Base-by-base conservation (phyloP, 345 rosid species). In the Cochlearia excelsa region DNA sequence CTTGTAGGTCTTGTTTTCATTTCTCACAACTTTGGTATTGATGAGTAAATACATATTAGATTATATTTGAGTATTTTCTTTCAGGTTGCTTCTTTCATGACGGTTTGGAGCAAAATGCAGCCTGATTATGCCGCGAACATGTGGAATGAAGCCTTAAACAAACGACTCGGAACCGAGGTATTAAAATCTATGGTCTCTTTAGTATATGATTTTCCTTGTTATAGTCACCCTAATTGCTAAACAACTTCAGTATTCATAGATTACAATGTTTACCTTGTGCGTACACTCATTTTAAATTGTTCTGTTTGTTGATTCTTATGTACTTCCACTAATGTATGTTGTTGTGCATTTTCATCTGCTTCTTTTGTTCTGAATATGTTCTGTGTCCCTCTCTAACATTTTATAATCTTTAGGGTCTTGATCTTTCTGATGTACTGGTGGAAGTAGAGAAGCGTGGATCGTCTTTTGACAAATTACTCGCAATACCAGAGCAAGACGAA, bases 121-220 rank as follows among this genome's bases (percentile, higher is more conserved):
- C 99, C 99, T 64, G 84, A 73, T 23, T 89, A 86, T 81, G 95
- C 99, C 53, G 91, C 94, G 37, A 89, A 89, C 65, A 70, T 89
- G 80, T 87, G 95, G 99, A 89, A 85, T 63, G 99, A 93, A 78
- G 99, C 95, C 55, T 65, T 89, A 75, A 93, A 93, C 81, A 87
- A 78, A 74, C 78, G 97, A 62, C 89, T 93, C 30, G 99, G 97
- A 77, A 93, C 95, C 46, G n/a, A 85, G 86, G 99, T 89, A 80
- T 10, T 9, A 43, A 7, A 30, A 43, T 30, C 83, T 27, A 11
- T 52, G 28, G 30, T 16, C 31, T 43, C 11, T 51, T 6, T 34
- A 8, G 6, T 54, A 41, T 41, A 33, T 7, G 7, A 4, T 50
- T 54, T 29, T 54, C 11, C 11, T 16, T 47, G 16, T 28, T 48